These are phyloP conservation scores for Borovskyia barvae DNA, from an alignment of 208 protist species.

Conservation along the genomic window DNA sequence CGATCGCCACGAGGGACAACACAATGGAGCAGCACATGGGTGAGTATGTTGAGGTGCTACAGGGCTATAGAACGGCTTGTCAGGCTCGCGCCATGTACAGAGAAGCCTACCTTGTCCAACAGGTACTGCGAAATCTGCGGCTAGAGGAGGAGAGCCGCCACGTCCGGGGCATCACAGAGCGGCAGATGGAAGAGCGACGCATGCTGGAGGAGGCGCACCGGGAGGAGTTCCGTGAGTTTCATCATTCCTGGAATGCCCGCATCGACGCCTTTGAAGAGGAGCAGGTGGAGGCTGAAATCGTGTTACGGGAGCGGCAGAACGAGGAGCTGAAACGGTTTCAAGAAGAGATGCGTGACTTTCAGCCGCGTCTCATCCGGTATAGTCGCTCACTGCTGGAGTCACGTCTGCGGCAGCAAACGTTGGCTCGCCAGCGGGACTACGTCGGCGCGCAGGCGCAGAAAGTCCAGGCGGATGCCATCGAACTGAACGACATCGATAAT, in stretches of 20 bases:
- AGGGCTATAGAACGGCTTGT: conserved; percentile 79
- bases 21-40: conserved; percentile 35
- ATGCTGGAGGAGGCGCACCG: conserved; percentile 84
- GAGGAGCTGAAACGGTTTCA: conserved; percentile 79
- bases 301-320: conserved; percentile 89
- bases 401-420: conserved; percentile 75
- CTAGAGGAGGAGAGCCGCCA: conserved; percentile 90
- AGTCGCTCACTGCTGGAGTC: conserved; percentile 78
- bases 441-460: conserved; percentile 77
- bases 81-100: conserved; percentile 82
- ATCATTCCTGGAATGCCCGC: conserved; percentile 80
- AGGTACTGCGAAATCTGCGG: conserved; percentile 83
- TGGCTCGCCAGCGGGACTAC: conserved; percentile 90
- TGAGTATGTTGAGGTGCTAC: conserved; percentile 62
- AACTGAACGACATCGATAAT: conserved; percentile 66
- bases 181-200: conserved; percentile 85
- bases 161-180: conserved; percentile 82
- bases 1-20: conserved; percentile 52
- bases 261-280: conserved; percentile 89
- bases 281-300: conserved; percentile 73
- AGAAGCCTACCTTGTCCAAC: conserved; percentile 91
- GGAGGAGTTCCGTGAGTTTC: conserved; percentile 85
- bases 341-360: conserved; percentile 59
- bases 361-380: conserved; percentile 57
- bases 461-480: conserved; percentile 70